phyloP scores from a whole-genome alignment of 352 stramenopile genomes.

The Phytopythium delawarense region DNA sequence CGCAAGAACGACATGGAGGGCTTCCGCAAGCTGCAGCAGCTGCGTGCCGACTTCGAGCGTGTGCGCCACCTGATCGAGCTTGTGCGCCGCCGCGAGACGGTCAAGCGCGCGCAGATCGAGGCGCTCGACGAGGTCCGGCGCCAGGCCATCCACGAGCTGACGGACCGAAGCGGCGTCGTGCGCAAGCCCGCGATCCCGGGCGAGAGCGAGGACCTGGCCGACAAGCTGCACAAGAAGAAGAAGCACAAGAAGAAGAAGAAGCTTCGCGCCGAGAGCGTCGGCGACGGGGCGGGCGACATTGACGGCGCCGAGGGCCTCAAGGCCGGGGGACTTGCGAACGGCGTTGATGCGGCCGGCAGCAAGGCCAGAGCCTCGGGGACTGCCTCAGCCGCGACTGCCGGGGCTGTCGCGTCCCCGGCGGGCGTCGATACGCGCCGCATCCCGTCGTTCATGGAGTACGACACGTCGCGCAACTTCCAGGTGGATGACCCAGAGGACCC shows the following conservation, averaged over 20 bases:
- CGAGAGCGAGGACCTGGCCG: conserved; percentile 45
- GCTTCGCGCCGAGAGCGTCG: conserved; percentile 25
- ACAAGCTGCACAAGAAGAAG: conserved; percentile 65
- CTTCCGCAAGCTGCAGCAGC: conserved; percentile 92
- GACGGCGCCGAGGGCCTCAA: conserved; percentile 9
- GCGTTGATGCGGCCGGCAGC: not conserved
- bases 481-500: conserved; percentile 29
- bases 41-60: conserved; percentile 92
- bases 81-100: conserved; percentile 81
- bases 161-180: conserved; percentile 28
- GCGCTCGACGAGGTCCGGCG: conserved; percentile 70
- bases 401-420: conserved; percentile 9
- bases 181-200: conserved; percentile 49
- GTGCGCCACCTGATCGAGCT: conserved; percentile 81
- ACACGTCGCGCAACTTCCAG: conserved; percentile 59
- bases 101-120: conserved; percentile 79
- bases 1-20: conserved; percentile 96
- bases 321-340: not conserved
- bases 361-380: not conserved
- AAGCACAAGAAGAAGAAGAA: conserved; percentile 66
- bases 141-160: conserved; percentile 66
- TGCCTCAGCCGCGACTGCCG: not conserved
- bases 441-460: conserved; percentile 72
- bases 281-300: not conserved
- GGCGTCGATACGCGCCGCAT: not conserved